Percentiles rank a stretch among this genome's conserved stretches.
Conservation (phyloP, 345 rosid genomes). For the Acer saccharum region DNA sequence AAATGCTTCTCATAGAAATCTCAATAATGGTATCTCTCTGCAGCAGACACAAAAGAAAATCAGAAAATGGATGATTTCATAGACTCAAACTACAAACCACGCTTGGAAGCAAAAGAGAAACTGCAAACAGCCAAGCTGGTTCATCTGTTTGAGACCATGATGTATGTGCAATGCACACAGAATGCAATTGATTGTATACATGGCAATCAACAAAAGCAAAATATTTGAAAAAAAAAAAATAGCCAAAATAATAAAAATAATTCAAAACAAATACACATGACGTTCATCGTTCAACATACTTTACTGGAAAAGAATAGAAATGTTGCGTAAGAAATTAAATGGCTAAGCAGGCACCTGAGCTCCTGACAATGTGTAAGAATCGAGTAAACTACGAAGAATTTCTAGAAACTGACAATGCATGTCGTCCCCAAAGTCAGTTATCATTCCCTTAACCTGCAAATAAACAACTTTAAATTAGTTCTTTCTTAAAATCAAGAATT, state of each 20-base stretch:
- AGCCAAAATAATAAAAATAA: background rate
- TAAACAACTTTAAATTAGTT: conserved; percentile 16
- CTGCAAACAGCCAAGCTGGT: background rate
- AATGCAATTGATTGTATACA: background rate
- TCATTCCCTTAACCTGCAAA: conserved; percentile 90
- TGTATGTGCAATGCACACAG: background rate
- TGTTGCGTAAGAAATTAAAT: background rate
- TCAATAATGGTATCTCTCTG: conserved; percentile 89
- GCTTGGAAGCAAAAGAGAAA: background rate
- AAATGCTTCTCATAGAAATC: conserved; percentile 93
- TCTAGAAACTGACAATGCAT: conserved; percentile 99
- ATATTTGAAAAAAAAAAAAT: background rate
- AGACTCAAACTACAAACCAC: background rate
- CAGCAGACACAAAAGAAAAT: conserved; percentile 28
- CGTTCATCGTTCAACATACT: background rate
- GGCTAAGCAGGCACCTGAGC: conserved; percentile 56
- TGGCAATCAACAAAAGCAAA: background rate
- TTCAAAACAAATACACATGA: background rate
- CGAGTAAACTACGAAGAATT: conserved; percentile 93
- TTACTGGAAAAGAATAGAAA: background rate
- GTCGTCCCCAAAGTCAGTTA: conserved; percentile 90
- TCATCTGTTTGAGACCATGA: background rate
- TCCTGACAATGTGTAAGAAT: conserved; percentile 77
- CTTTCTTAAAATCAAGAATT: background rate
- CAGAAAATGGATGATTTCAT: conserved; percentile 8